phyloP scores from a whole-genome alignment of 495 filamentous ascomycete species.

The Aspergillus baeticus region DNA sequence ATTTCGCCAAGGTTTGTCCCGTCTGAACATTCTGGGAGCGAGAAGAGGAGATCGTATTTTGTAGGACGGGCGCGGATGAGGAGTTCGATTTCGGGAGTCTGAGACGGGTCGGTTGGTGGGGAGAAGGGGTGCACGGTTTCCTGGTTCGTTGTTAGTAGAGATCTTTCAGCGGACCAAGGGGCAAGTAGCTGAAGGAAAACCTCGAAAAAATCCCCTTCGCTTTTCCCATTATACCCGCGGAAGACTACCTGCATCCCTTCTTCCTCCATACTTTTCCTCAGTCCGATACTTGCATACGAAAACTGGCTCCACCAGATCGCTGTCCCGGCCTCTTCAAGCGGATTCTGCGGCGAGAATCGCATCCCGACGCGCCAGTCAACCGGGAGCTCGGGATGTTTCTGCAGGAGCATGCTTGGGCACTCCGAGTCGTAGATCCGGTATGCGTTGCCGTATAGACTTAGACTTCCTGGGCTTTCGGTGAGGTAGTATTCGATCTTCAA shows the following conservation, averaged over 20 bases:
- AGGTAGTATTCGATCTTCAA: not conserved
- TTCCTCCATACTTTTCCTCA: not conserved
- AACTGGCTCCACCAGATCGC: not conserved
- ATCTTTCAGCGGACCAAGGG: too few relatives aligned
- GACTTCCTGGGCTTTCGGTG: not conserved
- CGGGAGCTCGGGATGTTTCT: not conserved
- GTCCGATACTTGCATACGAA: not conserved
- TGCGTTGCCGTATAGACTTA: not conserved
- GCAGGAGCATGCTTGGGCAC: not conserved
- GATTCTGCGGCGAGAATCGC: not conserved
- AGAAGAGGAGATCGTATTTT: not conserved
- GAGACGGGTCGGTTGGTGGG: too few relatives aligned
- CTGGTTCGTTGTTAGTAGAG: too few relatives aligned
- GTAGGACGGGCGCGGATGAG: too few relatives aligned
- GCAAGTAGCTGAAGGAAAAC: not conserved
- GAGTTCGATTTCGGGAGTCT: too few relatives aligned
- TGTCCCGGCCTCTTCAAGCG: not conserved
- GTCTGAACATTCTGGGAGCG: not conserved
- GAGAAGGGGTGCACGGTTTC: too few relatives aligned
- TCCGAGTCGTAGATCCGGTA: not conserved
- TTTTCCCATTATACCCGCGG: not conserved
- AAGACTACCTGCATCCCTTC: not conserved
- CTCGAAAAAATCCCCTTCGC: not conserved
- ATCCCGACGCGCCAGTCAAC: not conserved
- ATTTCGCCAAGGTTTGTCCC: not conserved